Evolutionary conservation across 208 protist genomes (phyloP), one percentile per base, ranked within the genome.

Genomic region (Crithidia bombi): DNA sequence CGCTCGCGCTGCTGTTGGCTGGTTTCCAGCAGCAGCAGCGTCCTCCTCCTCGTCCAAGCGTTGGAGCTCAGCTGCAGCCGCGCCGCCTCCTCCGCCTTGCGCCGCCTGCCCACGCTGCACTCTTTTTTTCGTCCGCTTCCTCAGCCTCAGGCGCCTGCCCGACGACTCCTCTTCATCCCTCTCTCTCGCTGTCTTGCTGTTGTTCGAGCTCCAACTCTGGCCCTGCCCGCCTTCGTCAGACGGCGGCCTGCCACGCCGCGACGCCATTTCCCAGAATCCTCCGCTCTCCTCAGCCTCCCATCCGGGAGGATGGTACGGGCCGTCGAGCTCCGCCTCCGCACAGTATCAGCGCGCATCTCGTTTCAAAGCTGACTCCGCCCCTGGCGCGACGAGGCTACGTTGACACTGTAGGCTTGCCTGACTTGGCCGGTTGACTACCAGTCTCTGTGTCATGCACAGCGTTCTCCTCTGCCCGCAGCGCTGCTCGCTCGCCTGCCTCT

Each of bases 301-400:
- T 12, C 15, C 64, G 23, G 33, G 32, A 77, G 23, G 21, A 11
- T 9, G 1, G 64, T 19, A 0, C 71, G 71, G 25, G 23, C n/a
- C 43, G 44, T 69, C 30, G 4, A 62, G 26, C 50, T 81, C 75
- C 11, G 58, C 30, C 19, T 68, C n/a, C 65, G 39, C 30, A 55
- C 10, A 69, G 30, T n/a, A 2, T 61, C 47, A 14, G 61, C n/a
- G 9, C 55, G 39, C n/a, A n/a, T n/a, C 17, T 67, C 66, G 17
- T 50, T 30, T 3, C 68, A 58, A 35, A 75, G 68, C 17, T 28
- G 33, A n/a, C n/a, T n/a, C n/a, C 26, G 44, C 52, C 14, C 1
- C 32, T 23, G 55, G 51, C 21, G 46, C 41, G 0, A 21, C 52
- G 25, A 41, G 15, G 38, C 44, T 19, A n/a, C 57, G 43, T 1